Conservation (phyloP, 2,329 filamentous ascomycete species). For the Thielaviopsis euricoi region DNA sequence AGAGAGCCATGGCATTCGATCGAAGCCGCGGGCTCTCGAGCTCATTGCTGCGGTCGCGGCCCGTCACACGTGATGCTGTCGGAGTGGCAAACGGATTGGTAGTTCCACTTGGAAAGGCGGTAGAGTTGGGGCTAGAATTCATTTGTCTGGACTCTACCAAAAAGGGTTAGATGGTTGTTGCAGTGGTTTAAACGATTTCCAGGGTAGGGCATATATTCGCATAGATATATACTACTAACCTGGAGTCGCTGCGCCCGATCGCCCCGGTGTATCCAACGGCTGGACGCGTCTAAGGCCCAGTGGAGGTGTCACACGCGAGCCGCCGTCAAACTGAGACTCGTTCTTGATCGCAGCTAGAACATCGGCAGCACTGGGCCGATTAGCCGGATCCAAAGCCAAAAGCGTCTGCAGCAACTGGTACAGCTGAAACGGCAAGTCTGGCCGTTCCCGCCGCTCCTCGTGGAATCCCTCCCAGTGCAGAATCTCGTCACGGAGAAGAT, state of each 20-base stretch:
- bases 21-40: constrained; percentile 17
- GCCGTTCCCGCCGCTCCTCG: constrained; percentile 54
- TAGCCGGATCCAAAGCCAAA: constrained; percentile 57
- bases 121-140: background rate
- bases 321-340: constrained; percentile 34
- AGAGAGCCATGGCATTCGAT: background rate
- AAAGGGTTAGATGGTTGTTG: background rate
- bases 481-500: constrained; percentile 72
- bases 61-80: background rate
- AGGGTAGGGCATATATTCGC: background rate
- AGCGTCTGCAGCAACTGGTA: constrained; percentile 73
- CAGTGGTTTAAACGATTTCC: background rate
- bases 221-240: background rate
- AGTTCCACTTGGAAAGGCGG: background rate
- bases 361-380: constrained; percentile 71
- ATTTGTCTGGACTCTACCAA: background rate
- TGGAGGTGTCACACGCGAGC: background rate
- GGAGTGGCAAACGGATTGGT: background rate
- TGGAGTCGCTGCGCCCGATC: background rate
- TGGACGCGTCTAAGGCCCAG: constrained; percentile 7
- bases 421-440: constrained; percentile 71
- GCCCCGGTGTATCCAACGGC: constrained; percentile 6
- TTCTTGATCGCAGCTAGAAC: constrained; percentile 65
- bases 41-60: constrained; percentile 14
- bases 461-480: constrained; percentile 75